Conservation (phyloP, 2,329 filamentous ascomycete species). For the Venturia effusa region DNA sequence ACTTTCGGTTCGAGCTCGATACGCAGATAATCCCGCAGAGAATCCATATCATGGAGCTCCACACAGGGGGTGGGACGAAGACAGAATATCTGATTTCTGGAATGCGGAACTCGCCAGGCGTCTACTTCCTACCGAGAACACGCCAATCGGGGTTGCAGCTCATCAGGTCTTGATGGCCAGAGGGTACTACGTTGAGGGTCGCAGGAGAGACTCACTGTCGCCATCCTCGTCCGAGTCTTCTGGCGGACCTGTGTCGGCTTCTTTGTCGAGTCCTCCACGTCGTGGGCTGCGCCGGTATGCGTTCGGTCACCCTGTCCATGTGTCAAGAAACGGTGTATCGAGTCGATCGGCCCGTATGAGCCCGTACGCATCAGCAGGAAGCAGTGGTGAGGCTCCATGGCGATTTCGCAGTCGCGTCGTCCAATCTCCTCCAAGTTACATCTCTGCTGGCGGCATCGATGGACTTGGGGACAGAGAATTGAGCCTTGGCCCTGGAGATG, state of each 20-base stretch:
- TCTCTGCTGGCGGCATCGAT: constrained; percentile 36
- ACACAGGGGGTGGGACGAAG: not conserved
- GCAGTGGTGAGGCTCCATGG: not conserved
- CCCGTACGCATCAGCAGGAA: not conserved
- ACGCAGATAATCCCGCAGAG: not conserved
- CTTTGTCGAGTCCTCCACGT: not conserved
- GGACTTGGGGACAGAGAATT: constrained; percentile 82
- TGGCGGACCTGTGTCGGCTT: not conserved
- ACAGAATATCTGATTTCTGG: not conserved
- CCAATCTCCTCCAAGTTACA: constrained; percentile 1
- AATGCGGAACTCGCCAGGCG: not conserved
- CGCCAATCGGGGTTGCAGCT: not conserved
- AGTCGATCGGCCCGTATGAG: not conserved
- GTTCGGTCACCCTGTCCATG: not conserved
- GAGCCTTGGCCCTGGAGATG: constrained; percentile 62
- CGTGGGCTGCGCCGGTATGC: not conserved
- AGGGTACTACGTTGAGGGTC: not conserved
- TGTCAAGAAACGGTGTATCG: not conserved
- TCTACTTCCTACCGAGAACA: not conserved
- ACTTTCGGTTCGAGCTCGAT: constrained; percentile 2
- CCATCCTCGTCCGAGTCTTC: not conserved
- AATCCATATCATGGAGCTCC: not conserved
- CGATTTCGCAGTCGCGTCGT: not conserved
- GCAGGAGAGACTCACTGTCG: not conserved
- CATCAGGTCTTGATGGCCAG: not conserved